phyloP scores from a whole-genome alignment of 495 filamentous ascomycete genomes.

The Penicillium parvum region DNA sequence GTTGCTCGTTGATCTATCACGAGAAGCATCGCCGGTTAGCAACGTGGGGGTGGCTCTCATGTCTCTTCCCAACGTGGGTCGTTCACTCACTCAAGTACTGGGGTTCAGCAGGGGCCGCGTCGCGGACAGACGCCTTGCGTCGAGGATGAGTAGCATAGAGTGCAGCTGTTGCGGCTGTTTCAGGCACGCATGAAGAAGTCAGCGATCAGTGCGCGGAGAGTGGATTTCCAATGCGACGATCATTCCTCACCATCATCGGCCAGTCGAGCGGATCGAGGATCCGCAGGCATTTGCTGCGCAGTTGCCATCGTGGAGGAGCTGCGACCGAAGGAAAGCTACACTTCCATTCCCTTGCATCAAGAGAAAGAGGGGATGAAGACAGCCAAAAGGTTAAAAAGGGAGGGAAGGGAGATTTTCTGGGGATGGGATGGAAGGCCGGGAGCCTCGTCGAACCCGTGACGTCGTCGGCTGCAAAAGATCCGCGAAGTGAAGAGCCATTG shows the following conservation, averaged over 20 bases:
- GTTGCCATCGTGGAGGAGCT: conserved; percentile 29
- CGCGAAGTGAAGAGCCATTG: conserved; percentile 9
- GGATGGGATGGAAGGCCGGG: conserved; percentile 30
- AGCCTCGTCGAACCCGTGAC: conserved; percentile 25
- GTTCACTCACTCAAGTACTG: conserved; percentile 24
- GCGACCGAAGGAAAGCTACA: conserved; percentile 15
- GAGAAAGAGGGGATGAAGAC: background rate
- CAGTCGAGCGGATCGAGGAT: conserved; percentile 30
- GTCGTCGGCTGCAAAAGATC: conserved; percentile 21
- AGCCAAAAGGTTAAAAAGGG: conserved; percentile 1
- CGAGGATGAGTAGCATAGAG: conserved; percentile 46
- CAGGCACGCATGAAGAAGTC: conserved; percentile 11
- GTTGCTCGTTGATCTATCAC: conserved; percentile 61
- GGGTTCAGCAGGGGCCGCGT: conserved; percentile 23
- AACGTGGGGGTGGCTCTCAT: background rate
- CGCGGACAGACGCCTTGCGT: conserved; percentile 34
- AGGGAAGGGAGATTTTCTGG: conserved; percentile 7
- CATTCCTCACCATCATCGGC: conserved; percentile 40
- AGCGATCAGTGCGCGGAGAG: conserved; percentile 9
- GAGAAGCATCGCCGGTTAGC: conserved; percentile 17
- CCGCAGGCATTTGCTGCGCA: conserved; percentile 23
- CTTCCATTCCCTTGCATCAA: background rate
- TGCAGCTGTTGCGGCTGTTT: conserved; percentile 49
- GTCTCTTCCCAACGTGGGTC: conserved; percentile 10
- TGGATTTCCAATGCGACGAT: conserved; percentile 6